A percentile compares a stretch with the other conserved stretches of the same genome.
phyloP scores from a whole-genome alignment of 1,139 yeast genomes.

The Suhomyces wounanorum region DNA sequence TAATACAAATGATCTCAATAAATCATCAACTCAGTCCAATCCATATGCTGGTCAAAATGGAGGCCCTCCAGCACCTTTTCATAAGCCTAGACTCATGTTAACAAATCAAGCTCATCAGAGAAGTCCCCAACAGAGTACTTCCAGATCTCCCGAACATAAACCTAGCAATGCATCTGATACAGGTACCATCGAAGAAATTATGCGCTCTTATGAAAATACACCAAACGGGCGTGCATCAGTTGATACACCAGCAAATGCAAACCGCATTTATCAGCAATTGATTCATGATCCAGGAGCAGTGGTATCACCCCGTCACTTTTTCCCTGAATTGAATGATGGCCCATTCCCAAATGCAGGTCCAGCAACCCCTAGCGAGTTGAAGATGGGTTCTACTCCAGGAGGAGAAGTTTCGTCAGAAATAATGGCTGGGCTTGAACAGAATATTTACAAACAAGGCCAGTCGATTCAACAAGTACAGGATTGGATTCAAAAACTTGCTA shows the following conservation, averaged over 20 bases:
- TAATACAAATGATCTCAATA: background rate
- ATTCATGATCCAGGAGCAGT: slow-evolving; percentile 26
- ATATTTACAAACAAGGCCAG: slow-evolving; percentile 52
- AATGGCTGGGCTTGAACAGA: slow-evolving; percentile 44
- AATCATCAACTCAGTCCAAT: slow-evolving; percentile 9
- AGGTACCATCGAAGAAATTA: slow-evolving; percentile 41
- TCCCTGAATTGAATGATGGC: slow-evolving; percentile 32
- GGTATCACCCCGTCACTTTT: slow-evolving; percentile 35
- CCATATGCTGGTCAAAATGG: slow-evolving; percentile 6
- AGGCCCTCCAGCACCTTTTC: slow-evolving; percentile 25
- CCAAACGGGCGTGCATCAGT: slow-evolving; percentile 16
- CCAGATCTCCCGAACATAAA: slow-evolving; percentile 7
- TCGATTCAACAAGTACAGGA: slow-evolving; percentile 61
- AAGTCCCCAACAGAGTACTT: slow-evolving; percentile 8
- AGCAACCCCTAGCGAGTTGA: slow-evolving; percentile 14
- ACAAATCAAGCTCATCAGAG: slow-evolving; percentile 39
- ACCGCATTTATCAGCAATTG: slow-evolving; percentile 35
- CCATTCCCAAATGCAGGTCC: slow-evolving; percentile 16
- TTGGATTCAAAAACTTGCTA: slow-evolving; percentile 52
- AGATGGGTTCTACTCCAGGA: slow-evolving; percentile 6
- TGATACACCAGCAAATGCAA: slow-evolving; percentile 21
- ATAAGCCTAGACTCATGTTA: slow-evolving; percentile 45
- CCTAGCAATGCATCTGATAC: slow-evolving; percentile 17
- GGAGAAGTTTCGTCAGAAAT: slow-evolving; percentile 18
- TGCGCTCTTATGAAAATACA: slow-evolving; percentile 32